Evolutionary conservation across 1,284 basidiomycete genomes (phyloP), one percentile per base, ranked within the genome.

Genomic region (Microbotryum silenes-acaulis): DNA sequence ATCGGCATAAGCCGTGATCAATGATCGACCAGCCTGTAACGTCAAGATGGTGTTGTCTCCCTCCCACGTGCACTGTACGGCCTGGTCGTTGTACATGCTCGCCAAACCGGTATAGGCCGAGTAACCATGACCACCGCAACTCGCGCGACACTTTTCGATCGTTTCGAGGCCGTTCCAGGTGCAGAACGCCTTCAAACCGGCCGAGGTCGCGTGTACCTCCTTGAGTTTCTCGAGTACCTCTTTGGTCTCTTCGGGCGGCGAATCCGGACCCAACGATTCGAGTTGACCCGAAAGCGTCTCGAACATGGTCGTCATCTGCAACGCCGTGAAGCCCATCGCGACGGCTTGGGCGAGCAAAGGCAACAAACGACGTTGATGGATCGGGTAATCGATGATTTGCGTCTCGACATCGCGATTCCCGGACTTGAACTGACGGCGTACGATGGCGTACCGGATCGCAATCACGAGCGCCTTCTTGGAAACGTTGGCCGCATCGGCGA

Each of bases 151-250:
- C 59, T 78, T 79, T 70, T 82, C 81, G 58, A 82, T 82, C 21
- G 79, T 79, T 64, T 81, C 79, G 54, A 82, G 75, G 53, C 78
- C 79, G 9, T 77, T 77, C 81, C 81, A 82, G 7, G 81, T 82
- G 72, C 80, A 82, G 76, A 82, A 82, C 20, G 81, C 81, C 75
- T 82, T 82, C 57, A 82, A 74, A 42, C 81, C 81, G 2, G 81
- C 80, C 31, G 79, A 80, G 4, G 81, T 81, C 2, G 80, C 78
- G 70, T 82, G 81, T 4, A 80, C 81, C 72, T 82, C 80, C 74
- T 82, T 82, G 65, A 82, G 76, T 74, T 79, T 80, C 64, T 81
- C 76, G 47, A 77, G 64, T 18, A 71, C 72, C 18, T 62, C 73
- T 68, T 67, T 76, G 67, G 70, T 79, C 74, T 63, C 74, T 69